Evolutionary conservation across 2,329 filamentous ascomycete species (phyloP), one percentile per base, ranked within the genome.

Genomic region (Sclerotinia sclerotiorum): DNA sequence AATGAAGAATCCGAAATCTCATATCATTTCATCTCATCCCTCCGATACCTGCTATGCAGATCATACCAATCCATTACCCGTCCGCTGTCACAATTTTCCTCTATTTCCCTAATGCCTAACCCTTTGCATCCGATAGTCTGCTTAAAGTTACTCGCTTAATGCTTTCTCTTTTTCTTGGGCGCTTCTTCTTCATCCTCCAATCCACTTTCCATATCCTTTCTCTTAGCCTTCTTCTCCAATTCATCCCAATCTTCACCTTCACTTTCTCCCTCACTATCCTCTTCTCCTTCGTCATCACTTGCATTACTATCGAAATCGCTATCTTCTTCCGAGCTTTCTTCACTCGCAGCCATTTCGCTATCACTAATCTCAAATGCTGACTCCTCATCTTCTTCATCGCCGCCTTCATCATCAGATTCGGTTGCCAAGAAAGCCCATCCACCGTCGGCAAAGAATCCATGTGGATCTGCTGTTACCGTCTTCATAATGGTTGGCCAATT

Each of bases 401-500:
- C 87, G 55, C 86, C 92, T 72, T 97, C 93, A 19, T 91, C 92
- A 76, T 98, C 95, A 0, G 90, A 93, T 69, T 97, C 94, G 48
- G 90, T 90, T 66, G 90, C 89, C 69, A 99, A 79, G 86, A 99
- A 98, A 1, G 88, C 90, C 95, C 95, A 99, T 57, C 95, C 95
- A 44, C 96, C 95, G 72, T 98, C 94, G 5, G 85, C 87, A 80
- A 97, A 99, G 87, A 99, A 99, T 74, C 90, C 88, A 78, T 99
- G 94, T 2, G 95, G 92, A 78, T 99, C 94, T 48, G 91, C 89
- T 27, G 91, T 94, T 35, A 99, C 94, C 0, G 95, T 99, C 85
- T 99, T 99, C 93, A 99, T 99, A 78, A 99, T 99, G 21, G 94
- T 97, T 15, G 92, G 91, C 95, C 95, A 99, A 84, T 98, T 98